These are phyloP conservation scores for Solanum corneliomulleri DNA, from an alignment of 257 asterid species.

Conservation along the genomic window DNA sequence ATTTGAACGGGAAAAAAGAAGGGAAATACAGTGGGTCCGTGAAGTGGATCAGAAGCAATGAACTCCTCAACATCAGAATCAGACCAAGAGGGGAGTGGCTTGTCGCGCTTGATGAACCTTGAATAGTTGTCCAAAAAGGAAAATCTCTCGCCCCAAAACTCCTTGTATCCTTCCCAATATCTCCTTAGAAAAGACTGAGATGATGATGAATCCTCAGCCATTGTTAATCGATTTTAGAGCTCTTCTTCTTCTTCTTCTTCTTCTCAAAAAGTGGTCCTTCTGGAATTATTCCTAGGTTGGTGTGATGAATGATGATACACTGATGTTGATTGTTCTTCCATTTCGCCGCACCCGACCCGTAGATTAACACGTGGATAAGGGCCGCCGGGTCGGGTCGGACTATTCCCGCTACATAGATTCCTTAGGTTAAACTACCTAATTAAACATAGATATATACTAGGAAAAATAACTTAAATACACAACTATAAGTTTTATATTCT, in stretches of 20 bases:
- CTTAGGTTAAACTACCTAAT: neutral
- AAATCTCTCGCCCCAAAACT: conserved; percentile 65
- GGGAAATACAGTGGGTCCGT: conserved; percentile 65
- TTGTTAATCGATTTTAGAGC: neutral
- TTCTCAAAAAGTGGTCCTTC: neutral
- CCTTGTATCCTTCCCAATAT: conserved; percentile 59
- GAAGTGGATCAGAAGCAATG: conserved; percentile 61
- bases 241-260: neutral
- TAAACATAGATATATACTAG: neutral
- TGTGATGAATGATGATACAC: neutral
- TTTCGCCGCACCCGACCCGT: neutral
- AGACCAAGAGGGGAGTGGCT: conserved; percentile 77
- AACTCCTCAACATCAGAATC: conserved; percentile 67
- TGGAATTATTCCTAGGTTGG: neutral
- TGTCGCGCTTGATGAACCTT: conserved; percentile 53
- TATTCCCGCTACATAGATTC: neutral
- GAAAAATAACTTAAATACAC: no score
- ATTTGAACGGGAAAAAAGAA: neutral
- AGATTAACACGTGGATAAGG: neutral
- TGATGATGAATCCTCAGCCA: neutral
- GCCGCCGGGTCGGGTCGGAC: neutral
- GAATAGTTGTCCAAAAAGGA: conserved; percentile 56
- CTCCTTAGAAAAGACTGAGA: conserved; percentile 14
- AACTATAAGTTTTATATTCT: no score
- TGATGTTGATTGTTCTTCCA: neutral